phyloP scores from a whole-genome alignment of 176 grass and related monocot species.

The Avena eriantha region DNA sequence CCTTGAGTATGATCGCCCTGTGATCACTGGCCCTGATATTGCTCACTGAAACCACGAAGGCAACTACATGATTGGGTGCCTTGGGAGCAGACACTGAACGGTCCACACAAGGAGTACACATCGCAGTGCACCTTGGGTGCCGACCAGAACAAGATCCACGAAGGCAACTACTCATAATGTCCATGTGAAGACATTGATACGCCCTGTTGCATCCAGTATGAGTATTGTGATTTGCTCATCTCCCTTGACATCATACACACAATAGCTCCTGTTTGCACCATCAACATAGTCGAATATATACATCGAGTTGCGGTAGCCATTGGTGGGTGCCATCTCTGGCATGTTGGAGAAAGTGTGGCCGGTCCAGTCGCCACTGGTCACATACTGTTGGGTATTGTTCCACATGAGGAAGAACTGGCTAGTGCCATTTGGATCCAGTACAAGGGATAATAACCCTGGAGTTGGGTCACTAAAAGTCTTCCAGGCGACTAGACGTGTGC shows the following conservation, averaged over 20 bases:
- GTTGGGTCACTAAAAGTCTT: slow-evolving; percentile 41
- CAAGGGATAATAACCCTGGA: slow-evolving; percentile 35
- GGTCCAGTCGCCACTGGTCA: slow-evolving; percentile 46
- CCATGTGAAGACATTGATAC: background rate
- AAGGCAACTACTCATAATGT: too few relatives aligned
- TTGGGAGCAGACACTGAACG: slow-evolving; percentile 16
- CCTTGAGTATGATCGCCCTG: slow-evolving; percentile 6
- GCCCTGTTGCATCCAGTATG: slow-evolving; percentile 19
- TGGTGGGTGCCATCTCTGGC: slow-evolving; percentile 14
- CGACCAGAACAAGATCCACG: background rate
- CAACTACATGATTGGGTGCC: slow-evolving; percentile 22
- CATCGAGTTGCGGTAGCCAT: slow-evolving; percentile 4
- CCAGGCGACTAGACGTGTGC: slow-evolving; percentile 25
- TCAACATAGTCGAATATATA: background rate
- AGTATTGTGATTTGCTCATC: background rate
- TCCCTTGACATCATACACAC: background rate
- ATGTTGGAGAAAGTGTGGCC: background rate
- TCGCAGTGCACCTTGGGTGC: slow-evolving; percentile 17
- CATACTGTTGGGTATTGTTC: slow-evolving; percentile 44
- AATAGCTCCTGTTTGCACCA: slow-evolving; percentile 12
- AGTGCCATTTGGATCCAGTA: slow-evolving; percentile 26
- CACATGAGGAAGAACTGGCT: slow-evolving; percentile 38
- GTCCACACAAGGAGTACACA: slow-evolving; percentile 27
- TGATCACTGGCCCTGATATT: slow-evolving; percentile 7
- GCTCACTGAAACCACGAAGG: slow-evolving; percentile 31